phyloP scores from a whole-genome alignment of 306 rosid species.

The Rosa multiflora region DNA sequence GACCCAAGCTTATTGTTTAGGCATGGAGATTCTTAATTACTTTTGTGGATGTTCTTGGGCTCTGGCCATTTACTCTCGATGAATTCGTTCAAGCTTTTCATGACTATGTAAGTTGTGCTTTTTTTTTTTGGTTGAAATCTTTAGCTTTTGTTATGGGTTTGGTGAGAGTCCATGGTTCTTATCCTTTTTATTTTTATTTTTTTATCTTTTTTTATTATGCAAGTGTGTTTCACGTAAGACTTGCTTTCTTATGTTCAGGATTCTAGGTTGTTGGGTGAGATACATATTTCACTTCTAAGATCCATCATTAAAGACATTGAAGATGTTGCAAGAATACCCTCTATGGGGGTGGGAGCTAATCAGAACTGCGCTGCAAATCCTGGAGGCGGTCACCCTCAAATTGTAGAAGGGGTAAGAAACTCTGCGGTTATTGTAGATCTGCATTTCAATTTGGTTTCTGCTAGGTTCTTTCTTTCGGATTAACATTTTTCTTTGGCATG shows the following conservation, averaged over 20 bases:
- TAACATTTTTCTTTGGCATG: conserved; percentile 12
- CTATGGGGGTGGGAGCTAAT: conserved; percentile 50
- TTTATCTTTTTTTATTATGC: background rate
- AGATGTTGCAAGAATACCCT: conserved; percentile 63
- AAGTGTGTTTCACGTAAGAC: conserved; percentile 18
- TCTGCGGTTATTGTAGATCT: conserved; percentile 9
- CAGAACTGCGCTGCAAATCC: conserved; percentile 50
- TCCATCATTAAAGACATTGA: conserved; percentile 69
- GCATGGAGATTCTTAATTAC: conserved; percentile 82
- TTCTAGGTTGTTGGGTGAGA: conserved; percentile 69
- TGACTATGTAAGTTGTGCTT: conserved; percentile 56
- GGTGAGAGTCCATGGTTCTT: background rate
- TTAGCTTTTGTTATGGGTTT: conserved; percentile 8
- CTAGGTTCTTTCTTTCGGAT: conserved; percentile 18
- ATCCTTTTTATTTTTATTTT: background rate
- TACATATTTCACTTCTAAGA: conserved; percentile 69
- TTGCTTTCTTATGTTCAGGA: conserved; percentile 47
- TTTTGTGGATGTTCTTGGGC: conserved; percentile 71
- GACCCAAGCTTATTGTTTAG: conserved; percentile 32
- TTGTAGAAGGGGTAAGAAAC: conserved; percentile 67
- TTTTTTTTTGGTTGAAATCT: conserved; percentile 2
- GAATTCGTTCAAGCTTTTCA: conserved; percentile 86
- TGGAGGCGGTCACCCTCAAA: conserved; percentile 73
- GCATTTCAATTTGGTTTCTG: conserved; percentile 18
- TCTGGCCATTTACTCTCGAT: conserved; percentile 84